A percentile compares a stretch with the other conserved stretches of the same genome.
phyloP scores from a whole-genome alignment of 257 asterid species.

The Nicotiana obtusifolia region DNA sequence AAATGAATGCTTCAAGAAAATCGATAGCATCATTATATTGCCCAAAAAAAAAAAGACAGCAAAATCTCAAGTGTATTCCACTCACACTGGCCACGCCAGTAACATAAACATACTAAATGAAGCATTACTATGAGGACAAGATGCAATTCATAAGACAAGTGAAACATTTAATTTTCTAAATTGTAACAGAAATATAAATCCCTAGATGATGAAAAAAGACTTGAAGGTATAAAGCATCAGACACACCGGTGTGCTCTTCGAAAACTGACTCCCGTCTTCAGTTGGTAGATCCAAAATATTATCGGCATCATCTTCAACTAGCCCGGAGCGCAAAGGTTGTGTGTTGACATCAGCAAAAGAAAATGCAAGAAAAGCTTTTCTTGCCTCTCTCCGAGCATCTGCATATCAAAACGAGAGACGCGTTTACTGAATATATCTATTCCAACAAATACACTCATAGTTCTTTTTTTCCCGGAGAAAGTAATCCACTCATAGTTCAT shows the following conservation, averaged over 20 bases:
- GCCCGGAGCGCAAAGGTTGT: constrained; percentile 23
- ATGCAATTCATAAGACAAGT: not conserved
- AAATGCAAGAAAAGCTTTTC: constrained; percentile 72
- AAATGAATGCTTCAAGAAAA: not conserved
- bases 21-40: not conserved
- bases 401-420: constrained; percentile 24
- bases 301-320: constrained; percentile 42
- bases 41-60: not conserved
- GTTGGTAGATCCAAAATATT: constrained; percentile 30
- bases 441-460: not conserved
- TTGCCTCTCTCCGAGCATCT: constrained; percentile 80
- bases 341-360: constrained; percentile 35
- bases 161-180: not conserved
- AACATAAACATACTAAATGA: not conserved
- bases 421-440: constrained; percentile 12
- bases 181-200: not conserved
- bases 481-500: not conserved
- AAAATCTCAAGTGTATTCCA: not conserved
- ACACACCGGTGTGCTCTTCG: constrained; percentile 68
- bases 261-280: constrained; percentile 40
- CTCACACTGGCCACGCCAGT: not conserved
- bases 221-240: constrained; percentile 2
- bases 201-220: not conserved
- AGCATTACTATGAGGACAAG: not conserved
- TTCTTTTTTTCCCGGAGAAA: too few species aligned